Conservation (phyloP, 768 basidiomycete species). For the Neoboletus brunneissimus region DNA sequence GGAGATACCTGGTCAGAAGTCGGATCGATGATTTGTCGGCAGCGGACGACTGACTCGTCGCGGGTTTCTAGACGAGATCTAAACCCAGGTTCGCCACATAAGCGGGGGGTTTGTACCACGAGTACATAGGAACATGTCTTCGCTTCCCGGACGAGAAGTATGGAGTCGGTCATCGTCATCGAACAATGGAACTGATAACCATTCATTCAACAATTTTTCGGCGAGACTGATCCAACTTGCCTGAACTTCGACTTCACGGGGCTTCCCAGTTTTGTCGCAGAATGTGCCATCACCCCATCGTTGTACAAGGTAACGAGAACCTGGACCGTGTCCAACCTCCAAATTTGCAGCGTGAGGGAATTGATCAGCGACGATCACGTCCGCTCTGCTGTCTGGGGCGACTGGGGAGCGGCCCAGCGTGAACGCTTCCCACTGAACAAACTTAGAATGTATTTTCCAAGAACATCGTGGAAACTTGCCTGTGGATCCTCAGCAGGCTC, state of each 20-base stretch:
- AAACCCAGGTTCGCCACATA: conserved; percentile 93
- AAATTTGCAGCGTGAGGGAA: conserved; percentile 65
- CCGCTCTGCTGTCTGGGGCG: conserved; percentile 56
- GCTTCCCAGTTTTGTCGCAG: conserved; percentile 89
- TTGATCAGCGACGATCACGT: conserved; percentile 64
- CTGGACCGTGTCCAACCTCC: conserved; percentile 72
- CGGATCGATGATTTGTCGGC: conserved; percentile 64
- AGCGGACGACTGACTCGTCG: conserved; percentile 70
- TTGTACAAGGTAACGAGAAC: conserved; percentile 89
- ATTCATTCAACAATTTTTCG: conserved; percentile 1
- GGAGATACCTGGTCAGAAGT: conserved; percentile 16
- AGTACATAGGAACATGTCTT: conserved; percentile 93
- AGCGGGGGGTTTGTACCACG: conserved; percentile 90
- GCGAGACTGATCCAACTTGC: conserved; percentile 39
- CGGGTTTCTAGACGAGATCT: conserved; percentile 65
- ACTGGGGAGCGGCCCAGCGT: conserved; percentile 70
- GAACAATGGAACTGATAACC: conserved; percentile 83
- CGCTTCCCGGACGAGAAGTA: conserved; percentile 89
- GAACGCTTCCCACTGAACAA: conserved; percentile 69
- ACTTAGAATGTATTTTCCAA: conserved; percentile 23
- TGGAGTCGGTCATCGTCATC: conserved; percentile 88
- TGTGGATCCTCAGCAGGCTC: conserved; percentile 84
- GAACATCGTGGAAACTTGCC: conserved; percentile 43
- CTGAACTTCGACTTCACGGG: conserved; percentile 94
- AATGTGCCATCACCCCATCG: conserved; percentile 87